Evolutionary conservation across 2,329 filamentous ascomycete genomes (phyloP), one percentile per base, ranked within the genome.

Genomic region (Elsinoe necatrix): DNA sequence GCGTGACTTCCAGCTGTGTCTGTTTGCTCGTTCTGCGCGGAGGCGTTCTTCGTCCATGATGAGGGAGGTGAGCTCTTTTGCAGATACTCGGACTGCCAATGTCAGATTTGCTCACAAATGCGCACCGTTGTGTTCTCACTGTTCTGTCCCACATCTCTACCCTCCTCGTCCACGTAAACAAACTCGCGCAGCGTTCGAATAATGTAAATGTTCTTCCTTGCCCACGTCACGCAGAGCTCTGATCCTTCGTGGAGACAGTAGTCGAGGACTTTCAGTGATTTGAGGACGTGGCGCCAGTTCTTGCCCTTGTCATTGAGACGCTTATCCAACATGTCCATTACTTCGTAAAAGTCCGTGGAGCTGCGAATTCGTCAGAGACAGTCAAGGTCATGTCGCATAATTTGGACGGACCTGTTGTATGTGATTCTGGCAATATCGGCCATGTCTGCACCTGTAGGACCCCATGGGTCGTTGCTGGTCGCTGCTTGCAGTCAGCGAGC

Each of bases 291-390:
- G 66, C 93, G 85, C 93, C 93, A 98, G 71, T 98, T 98, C 80
- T 97, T 98, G 68, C 93, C 93, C 74, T 98, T 97, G 73, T 98
- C 93, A 67, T 98, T 98, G 67, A 98, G 77, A 64, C 93, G 86
- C 78, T 97, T 97, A 75, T 98, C 93, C 63, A 98, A 79, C 89
- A 98, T 98, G 72, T 98, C 93, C 86, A 98, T 95, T 67, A 98
- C 96, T 71, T 98, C 92, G 76, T 95, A 95, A 76, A 98, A 98
- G 71, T 97, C 93, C 73, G 87, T 92, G 34, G 90, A 91, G 69
- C 92, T 95, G 65, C 58, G 50, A 20, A 27, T 43, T 18, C 14
- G 20, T 58, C 43, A 59, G 54, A 54, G 6, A 31, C 14, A 34
- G 8, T 34, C 39, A 4, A 23, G 37, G 29, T 23, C 11, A 12